Conservation (phyloP, 1,284 basidiomycete species). For the Rugosomyces carneus region DNA sequence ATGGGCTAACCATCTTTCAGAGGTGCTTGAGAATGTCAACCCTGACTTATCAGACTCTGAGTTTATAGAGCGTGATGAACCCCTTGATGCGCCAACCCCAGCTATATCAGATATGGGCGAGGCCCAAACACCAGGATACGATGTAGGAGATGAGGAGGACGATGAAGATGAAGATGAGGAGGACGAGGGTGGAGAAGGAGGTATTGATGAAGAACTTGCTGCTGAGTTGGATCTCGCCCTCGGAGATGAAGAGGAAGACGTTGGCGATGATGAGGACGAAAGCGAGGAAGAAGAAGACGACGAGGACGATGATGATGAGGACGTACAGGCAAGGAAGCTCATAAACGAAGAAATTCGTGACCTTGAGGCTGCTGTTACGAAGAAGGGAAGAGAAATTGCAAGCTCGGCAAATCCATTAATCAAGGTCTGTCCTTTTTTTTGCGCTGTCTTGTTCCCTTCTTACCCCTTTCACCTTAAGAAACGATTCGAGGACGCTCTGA, state of each 20-base stretch:
- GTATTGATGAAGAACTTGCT: slow-evolving; percentile 75
- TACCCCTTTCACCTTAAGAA: slow-evolving; percentile 41
- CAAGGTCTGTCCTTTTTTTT: slow-evolving; percentile 44
- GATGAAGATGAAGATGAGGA: slow-evolving; percentile 59
- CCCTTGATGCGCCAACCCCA: slow-evolving; percentile 58
- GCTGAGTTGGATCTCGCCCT: slow-evolving; percentile 70
- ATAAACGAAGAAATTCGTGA: slow-evolving; percentile 88
- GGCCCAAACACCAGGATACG: slow-evolving; percentile 48
- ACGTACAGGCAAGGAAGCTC: slow-evolving; percentile 72
- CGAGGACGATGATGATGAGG: slow-evolving; percentile 69
- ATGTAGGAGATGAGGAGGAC: slow-evolving; percentile 53
- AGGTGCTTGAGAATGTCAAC: slow-evolving; percentile 78
- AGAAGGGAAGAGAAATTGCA: slow-evolving; percentile 83
- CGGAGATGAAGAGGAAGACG: slow-evolving; percentile 59
- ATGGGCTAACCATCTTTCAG: slow-evolving; percentile 30
- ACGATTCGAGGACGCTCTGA: slow-evolving; percentile 90
- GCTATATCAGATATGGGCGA: slow-evolving; percentile 64
- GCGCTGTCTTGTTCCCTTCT: slow-evolving; percentile 1
- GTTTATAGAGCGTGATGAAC: slow-evolving; percentile 64
- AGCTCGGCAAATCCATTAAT: slow-evolving; percentile 87
- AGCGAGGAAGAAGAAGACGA: slow-evolving; percentile 64
- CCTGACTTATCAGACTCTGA: slow-evolving; percentile 85
- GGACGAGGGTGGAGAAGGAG: slow-evolving; percentile 38
- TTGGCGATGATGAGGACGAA: slow-evolving; percentile 64
- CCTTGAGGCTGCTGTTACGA: slow-evolving; percentile 80